A percentile compares a stretch with the other conserved stretches of the same genome.
These are phyloP conservation scores for Coccinonectria pachysandricola DNA, from an alignment of 2,329 filamentous ascomycete species.

Conservation along the genomic window DNA sequence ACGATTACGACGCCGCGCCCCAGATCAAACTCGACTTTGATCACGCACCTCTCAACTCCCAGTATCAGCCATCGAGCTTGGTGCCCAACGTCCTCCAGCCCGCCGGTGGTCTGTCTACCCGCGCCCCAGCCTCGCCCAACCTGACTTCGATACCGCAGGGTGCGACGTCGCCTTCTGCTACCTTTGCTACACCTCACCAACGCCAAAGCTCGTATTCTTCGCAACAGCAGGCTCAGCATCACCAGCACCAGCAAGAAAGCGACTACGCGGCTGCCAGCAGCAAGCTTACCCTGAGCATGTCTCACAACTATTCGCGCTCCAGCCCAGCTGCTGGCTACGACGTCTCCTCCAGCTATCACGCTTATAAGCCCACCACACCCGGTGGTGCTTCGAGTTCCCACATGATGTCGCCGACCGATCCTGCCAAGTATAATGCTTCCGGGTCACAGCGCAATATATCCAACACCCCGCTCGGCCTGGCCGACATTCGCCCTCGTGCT, in stretches of 20 bases:
- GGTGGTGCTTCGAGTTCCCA: constrained; percentile 47
- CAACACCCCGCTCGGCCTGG: constrained; percentile 81
- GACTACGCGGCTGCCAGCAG: constrained; percentile 30
- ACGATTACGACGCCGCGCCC: constrained; percentile 41
- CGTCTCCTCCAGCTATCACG: constrained; percentile 38
- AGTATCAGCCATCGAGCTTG: constrained; percentile 29
- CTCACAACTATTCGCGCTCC: constrained; percentile 74
- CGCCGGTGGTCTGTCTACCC: constrained; percentile 32
- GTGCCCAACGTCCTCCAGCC: constrained; percentile 52
- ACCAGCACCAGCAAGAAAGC: constrained; percentile 39
- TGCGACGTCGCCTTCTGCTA: constrained; percentile 23
- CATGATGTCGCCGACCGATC: constrained; percentile 49
- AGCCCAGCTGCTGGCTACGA: constrained; percentile 61
- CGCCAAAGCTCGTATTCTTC: constrained; percentile 27
- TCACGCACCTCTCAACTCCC: constrained; percentile 30
- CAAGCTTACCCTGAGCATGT: constrained; percentile 53
- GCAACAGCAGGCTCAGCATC: constrained; percentile 20
- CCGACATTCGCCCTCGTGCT: constrained; percentile 80
- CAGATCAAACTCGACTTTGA: constrained; percentile 42
- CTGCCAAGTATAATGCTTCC: constrained; percentile 43
- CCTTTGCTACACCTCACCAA: constrained; percentile 19
- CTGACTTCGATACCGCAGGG: constrained; percentile 35
- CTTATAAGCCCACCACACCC: constrained; percentile 56
- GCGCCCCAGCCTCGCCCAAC: constrained; percentile 30
- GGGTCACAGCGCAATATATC: constrained; percentile 54